Conservation (phyloP, 2,329 filamentous ascomycete genomes). For the Didymella lethalis region DNA sequence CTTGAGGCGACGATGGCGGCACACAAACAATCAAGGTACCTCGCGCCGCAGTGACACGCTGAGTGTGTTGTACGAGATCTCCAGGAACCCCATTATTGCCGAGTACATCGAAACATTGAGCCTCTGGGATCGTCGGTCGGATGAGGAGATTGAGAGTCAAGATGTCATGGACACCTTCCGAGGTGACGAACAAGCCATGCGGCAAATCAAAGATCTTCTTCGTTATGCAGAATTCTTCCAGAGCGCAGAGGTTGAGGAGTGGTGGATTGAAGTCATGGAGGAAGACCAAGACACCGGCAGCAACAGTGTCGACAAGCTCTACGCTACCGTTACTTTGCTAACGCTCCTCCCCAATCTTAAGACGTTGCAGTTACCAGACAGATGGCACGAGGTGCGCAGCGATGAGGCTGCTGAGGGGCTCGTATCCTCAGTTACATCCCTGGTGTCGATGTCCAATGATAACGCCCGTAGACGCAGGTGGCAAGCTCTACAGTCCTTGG, state of each 20-base stretch:
- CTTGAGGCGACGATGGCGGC: slow-evolving; percentile 36
- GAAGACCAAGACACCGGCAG: slow-evolving; percentile 28
- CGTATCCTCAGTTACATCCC: slow-evolving; percentile 28
- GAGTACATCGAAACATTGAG: slow-evolving; percentile 41
- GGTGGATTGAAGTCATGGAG: slow-evolving; percentile 40
- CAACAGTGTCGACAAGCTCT: slow-evolving; percentile 28
- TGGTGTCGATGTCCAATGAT: slow-evolving; percentile 31
- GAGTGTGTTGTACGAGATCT: slow-evolving; percentile 37
- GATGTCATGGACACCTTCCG: slow-evolving; percentile 27
- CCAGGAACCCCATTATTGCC: slow-evolving; percentile 37
- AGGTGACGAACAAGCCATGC: slow-evolving; percentile 29
- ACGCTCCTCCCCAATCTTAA: slow-evolving; percentile 42
- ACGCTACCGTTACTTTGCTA: slow-evolving; percentile 37
- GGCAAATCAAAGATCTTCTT: slow-evolving; percentile 32
- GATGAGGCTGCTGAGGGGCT: slow-evolving; percentile 29
- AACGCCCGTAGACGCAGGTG: slow-evolving; percentile 5
- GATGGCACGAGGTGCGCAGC: slow-evolving; percentile 38
- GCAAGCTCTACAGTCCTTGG: slow-evolving; percentile 34
- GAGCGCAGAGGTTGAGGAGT: slow-evolving; percentile 30
- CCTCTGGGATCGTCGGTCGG: slow-evolving; percentile 36
- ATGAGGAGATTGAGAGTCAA: slow-evolving; percentile 12
- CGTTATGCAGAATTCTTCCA: slow-evolving; percentile 26
- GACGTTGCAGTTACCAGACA: slow-evolving; percentile 37
- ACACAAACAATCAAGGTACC: slow-evolving; percentile 28
- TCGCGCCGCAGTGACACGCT: slow-evolving; percentile 33